Percentiles rank a stretch among this genome's conserved stretches.
These are phyloP conservation scores for Tolypocladium tropicale DNA, from an alignment of 2,329 filamentous ascomycete genomes.

Conservation along the genomic window DNA sequence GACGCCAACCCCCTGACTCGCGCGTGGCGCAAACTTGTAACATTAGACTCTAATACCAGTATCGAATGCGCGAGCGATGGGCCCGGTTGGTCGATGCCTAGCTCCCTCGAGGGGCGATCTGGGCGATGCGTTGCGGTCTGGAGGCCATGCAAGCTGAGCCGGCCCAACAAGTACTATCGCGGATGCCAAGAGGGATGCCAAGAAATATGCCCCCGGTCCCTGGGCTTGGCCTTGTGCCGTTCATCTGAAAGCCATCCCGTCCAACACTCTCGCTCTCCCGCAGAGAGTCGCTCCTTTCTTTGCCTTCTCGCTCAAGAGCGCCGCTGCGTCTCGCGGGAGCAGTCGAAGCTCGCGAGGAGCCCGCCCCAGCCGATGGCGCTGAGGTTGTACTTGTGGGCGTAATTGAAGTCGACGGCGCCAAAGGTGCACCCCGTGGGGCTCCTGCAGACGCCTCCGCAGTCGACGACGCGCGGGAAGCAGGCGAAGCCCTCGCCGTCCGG, in stretches of 20 bases:
- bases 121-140: not conserved
- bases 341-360: slow-evolving; percentile 25
- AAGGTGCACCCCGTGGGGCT: slow-evolving; percentile 43
- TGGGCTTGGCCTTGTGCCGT: too few relatives aligned
- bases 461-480: slow-evolving; percentile 33
- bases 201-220: not conserved
- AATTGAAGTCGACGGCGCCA: slow-evolving; percentile 34
- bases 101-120: too few relatives aligned
- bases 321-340: slow-evolving; percentile 3
- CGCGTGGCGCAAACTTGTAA: not conserved
- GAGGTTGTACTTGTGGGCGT: slow-evolving; percentile 37
- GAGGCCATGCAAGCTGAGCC: not conserved
- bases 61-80: not conserved
- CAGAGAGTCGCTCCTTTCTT: too few relatives aligned
- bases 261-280: too few relatives aligned
- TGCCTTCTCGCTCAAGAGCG: too few relatives aligned
- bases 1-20: not conserved
- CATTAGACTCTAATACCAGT: too few relatives aligned
- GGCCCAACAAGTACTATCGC: too few relatives aligned
- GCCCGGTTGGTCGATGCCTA: not conserved
- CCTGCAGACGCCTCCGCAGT: slow-evolving; percentile 33
- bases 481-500: slow-evolving; percentile 37
- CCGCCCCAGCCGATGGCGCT: slow-evolving; percentile 33
- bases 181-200: too few relatives aligned
- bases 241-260: too few relatives aligned